Percentiles rank a stretch among this genome's conserved stretches.
Evolutionary conservation across 1,284 basidiomycete genomes (phyloP).

Genomic region (Pseudozyma thailandica): DNA sequence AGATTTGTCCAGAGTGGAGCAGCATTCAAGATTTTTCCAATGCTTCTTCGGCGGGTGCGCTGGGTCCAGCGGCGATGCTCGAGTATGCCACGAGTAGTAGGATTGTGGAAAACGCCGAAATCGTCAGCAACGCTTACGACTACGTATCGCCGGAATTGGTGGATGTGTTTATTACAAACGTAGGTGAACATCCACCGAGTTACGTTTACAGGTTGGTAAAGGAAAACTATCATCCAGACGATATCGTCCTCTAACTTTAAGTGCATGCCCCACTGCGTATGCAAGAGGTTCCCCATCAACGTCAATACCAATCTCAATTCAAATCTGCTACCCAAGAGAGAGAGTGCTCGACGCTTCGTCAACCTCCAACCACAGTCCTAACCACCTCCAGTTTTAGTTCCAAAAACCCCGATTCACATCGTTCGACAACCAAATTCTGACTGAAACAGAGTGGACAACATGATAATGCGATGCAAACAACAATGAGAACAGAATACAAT

Average conservation of each 20-base stretch:
- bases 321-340: neutral
- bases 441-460: no score
- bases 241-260: slow-evolving; percentile 49
- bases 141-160: slow-evolving; percentile 91
- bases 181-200: slow-evolving; percentile 69
- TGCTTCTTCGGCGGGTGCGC: slow-evolving; percentile 3
- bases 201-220: slow-evolving; percentile 68
- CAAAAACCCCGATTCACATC: no score
- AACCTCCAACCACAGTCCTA: no score
- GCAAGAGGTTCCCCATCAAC: no score
- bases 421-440: no score
- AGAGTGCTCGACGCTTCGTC: no score
- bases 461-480: no score
- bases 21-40: slow-evolving; percentile 67
- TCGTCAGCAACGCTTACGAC: slow-evolving; percentile 91
- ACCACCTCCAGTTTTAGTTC: no score
- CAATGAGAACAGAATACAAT: neutral
- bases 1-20: slow-evolving; percentile 93
- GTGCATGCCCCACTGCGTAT: neutral
- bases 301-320: no score
- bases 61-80: slow-evolving; percentile 71
- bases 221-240: slow-evolving; percentile 63
- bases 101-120: slow-evolving; percentile 76
- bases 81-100: slow-evolving; percentile 33
- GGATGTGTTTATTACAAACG: slow-evolving; percentile 94